Base-by-base conservation (phyloP, 1,284 basidiomycete genomes). In the Boletus austroedulis region DNA sequence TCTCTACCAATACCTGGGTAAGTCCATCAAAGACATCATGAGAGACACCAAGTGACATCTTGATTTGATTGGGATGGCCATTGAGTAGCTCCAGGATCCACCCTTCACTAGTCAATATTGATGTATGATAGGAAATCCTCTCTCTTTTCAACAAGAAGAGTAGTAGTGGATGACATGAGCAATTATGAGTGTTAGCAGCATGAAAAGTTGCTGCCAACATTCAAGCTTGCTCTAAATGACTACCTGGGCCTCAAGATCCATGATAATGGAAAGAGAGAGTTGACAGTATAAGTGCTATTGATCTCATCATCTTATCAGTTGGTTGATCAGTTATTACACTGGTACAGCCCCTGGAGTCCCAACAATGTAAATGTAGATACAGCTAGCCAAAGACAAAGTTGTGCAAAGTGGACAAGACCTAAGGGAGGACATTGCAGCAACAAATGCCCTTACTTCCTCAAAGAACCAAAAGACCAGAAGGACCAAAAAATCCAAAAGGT, bases 61-160 rank as follows among this genome's bases (percentile, higher is more conserved):
- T 23, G 17, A 60, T 60, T 1, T 14, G 9, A 36, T 57, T 29
- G 0, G 50, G 51, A 26, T 60, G 58, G 14, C 55, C 51, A 23
- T 34, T 57, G 9, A 57, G 31, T 0, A 60, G 38, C 21, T 60
- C 51, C 1, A 57, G 5, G 1, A 54, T n/a, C 56, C 56, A 57
- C 1, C 29, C 55, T 40, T 51, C 44, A 3, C 47, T 41, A 14
- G 43, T 53, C 9, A 60, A 11, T n/a, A 52, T 52, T 5, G 50
- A 52, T 5, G 29, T 52, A 12, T 44, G 50, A 19, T 43, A 52
- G 4, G 28, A 29, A 2, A 52, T 43, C 5, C 12, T 29, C 14
- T 51, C 26, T 3, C 1, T 4, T 40, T 6, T 9, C 0, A 2
- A 5, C 10, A 51, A 21, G 15, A 51, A 38, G 3, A 51, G 28